Evolutionary conservation across 108 stramenopile genomes (phyloP).

Genomic region (Skeletonema tropicum): DNA sequence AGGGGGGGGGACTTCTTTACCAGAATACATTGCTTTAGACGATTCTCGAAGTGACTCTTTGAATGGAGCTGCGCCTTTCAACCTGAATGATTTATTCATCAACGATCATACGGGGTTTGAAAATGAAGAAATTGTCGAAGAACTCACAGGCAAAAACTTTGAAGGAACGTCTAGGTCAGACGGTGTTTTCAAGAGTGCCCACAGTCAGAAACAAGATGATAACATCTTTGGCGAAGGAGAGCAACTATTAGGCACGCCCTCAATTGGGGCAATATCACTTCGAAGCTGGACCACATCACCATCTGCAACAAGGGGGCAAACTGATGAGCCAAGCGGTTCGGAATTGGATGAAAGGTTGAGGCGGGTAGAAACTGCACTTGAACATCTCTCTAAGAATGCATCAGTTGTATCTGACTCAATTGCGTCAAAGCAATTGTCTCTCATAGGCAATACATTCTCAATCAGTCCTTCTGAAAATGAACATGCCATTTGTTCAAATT

Average conservation of each 20-base stretch:
- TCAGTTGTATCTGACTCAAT: not conserved
- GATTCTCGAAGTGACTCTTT: not conserved
- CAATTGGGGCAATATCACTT: not conserved
- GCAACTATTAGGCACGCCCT: not conserved
- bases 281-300: not conserved
- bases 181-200: not conserved
- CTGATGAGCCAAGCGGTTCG: not conserved
- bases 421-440: not conserved
- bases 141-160: not conserved
- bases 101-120: not conserved
- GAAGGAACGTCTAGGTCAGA: not conserved
- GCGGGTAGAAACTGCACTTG: constrained; percentile 29
- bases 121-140: not conserved
- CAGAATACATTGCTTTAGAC: not conserved
- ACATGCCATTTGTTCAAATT: not conserved
- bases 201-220: not conserved
- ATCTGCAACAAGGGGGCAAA: not conserved
- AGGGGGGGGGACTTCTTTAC: not conserved
- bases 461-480: not conserved
- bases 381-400: constrained; percentile 4
- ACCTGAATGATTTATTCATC: constrained; percentile 1
- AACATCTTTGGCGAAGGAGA: not conserved
- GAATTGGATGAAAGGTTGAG: constrained; percentile 18
- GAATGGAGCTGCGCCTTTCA: not conserved
- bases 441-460: not conserved